A percentile compares a stretch with the other conserved stretches of the same genome.
These are phyloP conservation scores for Saprolegnia parasitica DNA, from an alignment of 352 stramenopile species.

Conservation along the genomic window DNA sequence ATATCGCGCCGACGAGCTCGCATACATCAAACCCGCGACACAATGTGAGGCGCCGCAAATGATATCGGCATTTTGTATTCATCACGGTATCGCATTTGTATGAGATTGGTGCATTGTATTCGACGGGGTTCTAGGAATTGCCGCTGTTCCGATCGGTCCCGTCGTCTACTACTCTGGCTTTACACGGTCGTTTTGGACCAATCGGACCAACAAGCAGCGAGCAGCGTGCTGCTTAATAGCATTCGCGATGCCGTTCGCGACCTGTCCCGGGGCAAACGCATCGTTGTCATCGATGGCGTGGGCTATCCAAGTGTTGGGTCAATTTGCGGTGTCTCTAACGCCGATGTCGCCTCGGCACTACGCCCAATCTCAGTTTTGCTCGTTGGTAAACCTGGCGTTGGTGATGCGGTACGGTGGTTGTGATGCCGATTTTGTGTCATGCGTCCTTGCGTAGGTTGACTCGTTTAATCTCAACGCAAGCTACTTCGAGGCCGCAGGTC, in stretches of 20 bases:
- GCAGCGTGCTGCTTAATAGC: slow-evolving; percentile 76
- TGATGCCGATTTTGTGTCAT: background rate
- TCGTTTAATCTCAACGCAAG: slow-evolving; percentile 96
- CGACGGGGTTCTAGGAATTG: slow-evolving; percentile 4
- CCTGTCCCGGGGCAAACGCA: slow-evolving; percentile 80
- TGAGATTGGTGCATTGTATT: too few species aligned
- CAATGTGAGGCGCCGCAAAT: slow-evolving; percentile 95
- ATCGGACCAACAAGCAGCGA: slow-evolving; percentile 76
- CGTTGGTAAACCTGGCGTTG: slow-evolving; percentile 94
- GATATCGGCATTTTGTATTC: slow-evolving; percentile 90
- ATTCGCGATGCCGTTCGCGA: slow-evolving; percentile 83
- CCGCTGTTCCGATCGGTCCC: slow-evolving; percentile 82
- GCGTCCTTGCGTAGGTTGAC: slow-evolving; percentile 56
- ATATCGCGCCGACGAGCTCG: slow-evolving; percentile 70
- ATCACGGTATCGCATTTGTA: slow-evolving; percentile 66
- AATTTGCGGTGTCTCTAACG: slow-evolving; percentile 86
- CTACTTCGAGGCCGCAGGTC: slow-evolving; percentile 89
- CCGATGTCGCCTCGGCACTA: slow-evolving; percentile 59
- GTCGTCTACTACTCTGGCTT: slow-evolving; percentile 97
- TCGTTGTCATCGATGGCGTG: slow-evolving; percentile 96
- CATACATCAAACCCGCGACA: slow-evolving; percentile 98
- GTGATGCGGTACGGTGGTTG: slow-evolving; percentile 63
- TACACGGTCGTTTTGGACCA: slow-evolving; percentile 92
- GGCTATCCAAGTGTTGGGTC: slow-evolving; percentile 92
- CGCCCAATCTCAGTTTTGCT: slow-evolving; percentile 84